phyloP scores from a whole-genome alignment of 2,329 filamentous ascomycete genomes.

The Xylariaceae sp. region DNA sequence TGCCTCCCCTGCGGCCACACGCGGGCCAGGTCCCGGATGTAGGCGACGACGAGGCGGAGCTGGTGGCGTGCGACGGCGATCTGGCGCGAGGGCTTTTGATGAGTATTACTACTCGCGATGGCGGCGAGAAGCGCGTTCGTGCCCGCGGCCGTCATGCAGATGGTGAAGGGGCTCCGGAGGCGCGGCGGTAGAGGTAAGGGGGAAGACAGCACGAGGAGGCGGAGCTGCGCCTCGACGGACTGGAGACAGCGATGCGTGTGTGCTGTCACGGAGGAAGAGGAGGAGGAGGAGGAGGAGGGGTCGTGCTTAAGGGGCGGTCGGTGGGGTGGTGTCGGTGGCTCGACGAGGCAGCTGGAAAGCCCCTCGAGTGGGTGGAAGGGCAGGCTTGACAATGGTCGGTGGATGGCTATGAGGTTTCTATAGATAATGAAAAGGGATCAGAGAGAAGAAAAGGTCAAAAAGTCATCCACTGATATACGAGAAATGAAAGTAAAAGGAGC shows the following conservation, averaged over 20 bases:
- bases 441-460: not conserved
- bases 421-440: not conserved
- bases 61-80: slow-evolving; percentile 15
- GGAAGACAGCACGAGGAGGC: slow-evolving; percentile 14
- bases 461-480: too few relatives aligned
- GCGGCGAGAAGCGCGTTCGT: slow-evolving; percentile 14
- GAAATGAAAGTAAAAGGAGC: too few relatives aligned
- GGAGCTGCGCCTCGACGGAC: slow-evolving; percentile 16
- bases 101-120: slow-evolving; percentile 11
- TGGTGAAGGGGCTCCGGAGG: slow-evolving; percentile 15
- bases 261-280: slow-evolving; percentile 1
- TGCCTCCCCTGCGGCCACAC: slow-evolving; percentile 15
- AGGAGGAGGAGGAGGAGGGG: not conserved
- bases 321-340: slow-evolving; percentile 8
- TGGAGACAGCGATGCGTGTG: slow-evolving; percentile 18
- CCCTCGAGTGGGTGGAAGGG: slow-evolving; percentile 13
- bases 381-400: slow-evolving; percentile 15
- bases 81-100: slow-evolving; percentile 5
- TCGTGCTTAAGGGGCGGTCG: slow-evolving; percentile 9
- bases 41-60: slow-evolving; percentile 15
- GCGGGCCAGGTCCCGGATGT: slow-evolving; percentile 11
- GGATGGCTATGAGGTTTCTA: slow-evolving; percentile 15
- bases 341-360: slow-evolving; percentile 13
- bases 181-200: slow-evolving; percentile 12
- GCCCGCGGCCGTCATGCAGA: slow-evolving; percentile 18